Percentiles rank a stretch among this genome's conserved stretches.
Conservation (phyloP, 2,329 filamentous ascomycete species). For the Colletotrichum filicis region DNA sequence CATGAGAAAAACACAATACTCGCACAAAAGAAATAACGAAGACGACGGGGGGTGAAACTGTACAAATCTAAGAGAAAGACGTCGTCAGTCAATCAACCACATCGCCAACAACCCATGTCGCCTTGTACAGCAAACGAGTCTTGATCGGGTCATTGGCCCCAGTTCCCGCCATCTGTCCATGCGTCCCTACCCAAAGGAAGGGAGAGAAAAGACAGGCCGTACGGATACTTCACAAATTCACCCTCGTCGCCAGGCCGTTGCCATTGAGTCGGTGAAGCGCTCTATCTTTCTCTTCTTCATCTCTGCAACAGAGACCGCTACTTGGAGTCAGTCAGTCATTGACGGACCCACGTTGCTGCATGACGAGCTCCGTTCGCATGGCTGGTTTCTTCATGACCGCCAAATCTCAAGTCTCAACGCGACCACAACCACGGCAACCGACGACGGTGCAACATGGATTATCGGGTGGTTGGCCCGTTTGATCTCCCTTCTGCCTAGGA, state of each 20-base stretch:
- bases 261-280: slow-evolving; percentile 25
- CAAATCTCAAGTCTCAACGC: background rate
- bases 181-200: slow-evolving; percentile 29
- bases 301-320: slow-evolving; percentile 22
- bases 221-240: background rate
- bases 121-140: background rate
- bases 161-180: slow-evolving; percentile 24
- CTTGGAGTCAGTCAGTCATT: background rate
- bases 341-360: slow-evolving; percentile 16
- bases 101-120: slow-evolving; percentile 14
- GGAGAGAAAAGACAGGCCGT: background rate
- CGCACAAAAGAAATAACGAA: background rate
- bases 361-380: slow-evolving; percentile 2
- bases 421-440: background rate
- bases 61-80: background rate
- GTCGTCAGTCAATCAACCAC: slow-evolving; percentile 20
- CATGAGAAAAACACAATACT: background rate
- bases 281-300: background rate
- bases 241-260: slow-evolving; percentile 1
- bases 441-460: background rate
- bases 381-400: slow-evolving; percentile 19
- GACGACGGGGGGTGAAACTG: background rate
- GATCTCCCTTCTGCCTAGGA: background rate
- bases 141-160: slow-evolving; percentile 15
- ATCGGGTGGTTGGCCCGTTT: background rate